These are phyloP conservation scores for Candida tropicalis DNA, from an alignment of 1,139 yeast genomes.

Conservation along the genomic window DNA sequence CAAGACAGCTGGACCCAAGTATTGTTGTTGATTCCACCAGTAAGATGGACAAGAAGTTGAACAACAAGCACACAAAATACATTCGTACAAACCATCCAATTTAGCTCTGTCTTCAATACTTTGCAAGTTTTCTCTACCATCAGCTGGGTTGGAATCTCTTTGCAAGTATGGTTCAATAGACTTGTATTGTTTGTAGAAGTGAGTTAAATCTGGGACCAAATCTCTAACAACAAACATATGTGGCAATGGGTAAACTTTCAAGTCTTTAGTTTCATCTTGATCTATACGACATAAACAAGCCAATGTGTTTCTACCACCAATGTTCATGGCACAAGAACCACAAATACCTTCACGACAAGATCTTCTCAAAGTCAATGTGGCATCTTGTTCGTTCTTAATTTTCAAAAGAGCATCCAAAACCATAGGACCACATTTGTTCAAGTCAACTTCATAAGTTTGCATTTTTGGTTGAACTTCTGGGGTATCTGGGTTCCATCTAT, in stretches of 20 bases:
- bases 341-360: constrained; percentile 99
- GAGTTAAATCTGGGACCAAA: constrained; percentile 96
- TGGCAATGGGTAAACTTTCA: constrained; percentile 94
- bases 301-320: constrained; percentile 94
- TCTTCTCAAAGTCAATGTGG: constrained; percentile 94
- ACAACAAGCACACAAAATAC: constrained; percentile 98
- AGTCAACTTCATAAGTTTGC: constrained; percentile 81
- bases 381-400: constrained; percentile 94
- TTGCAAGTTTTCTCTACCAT: constrained; percentile 93
- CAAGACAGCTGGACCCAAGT: constrained; percentile 96
- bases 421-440: constrained; percentile 97
- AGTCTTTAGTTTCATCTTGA: constrained; percentile 69
- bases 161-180: constrained; percentile 97
- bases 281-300: constrained; percentile 97
- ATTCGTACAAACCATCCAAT: constrained; percentile 95
- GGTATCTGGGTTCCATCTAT: constrained; percentile 98
- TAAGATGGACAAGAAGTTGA: constrained; percentile 98
- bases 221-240: constrained; percentile 98
- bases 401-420: constrained; percentile 91
- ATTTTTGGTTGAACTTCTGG: constrained; percentile 91
- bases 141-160: constrained; percentile 77
- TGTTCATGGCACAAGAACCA: constrained; percentile 99
- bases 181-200: constrained; percentile 97
- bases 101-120: constrained; percentile 92
- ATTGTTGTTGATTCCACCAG: constrained; percentile 99